phyloP scores from a whole-genome alignment of 2,329 filamentous ascomycete species.

The Fusarium torreyae region DNA sequence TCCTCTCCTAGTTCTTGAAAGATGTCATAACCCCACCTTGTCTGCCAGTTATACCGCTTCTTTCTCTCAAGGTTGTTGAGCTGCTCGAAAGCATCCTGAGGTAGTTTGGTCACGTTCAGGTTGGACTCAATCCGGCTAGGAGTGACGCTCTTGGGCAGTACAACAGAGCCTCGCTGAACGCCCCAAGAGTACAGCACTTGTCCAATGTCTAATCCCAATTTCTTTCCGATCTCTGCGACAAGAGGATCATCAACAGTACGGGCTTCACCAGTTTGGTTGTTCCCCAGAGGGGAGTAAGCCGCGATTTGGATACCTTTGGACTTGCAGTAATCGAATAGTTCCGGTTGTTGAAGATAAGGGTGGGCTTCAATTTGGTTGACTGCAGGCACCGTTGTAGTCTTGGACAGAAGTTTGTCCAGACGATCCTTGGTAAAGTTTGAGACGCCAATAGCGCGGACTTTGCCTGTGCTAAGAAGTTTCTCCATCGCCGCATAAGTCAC shows the following conservation, averaged over 20 bases:
- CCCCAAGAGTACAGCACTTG: slow-evolving; percentile 68
- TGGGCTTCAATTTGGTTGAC: slow-evolving; percentile 18
- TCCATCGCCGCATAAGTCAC: slow-evolving; percentile 61
- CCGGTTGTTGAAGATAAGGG: slow-evolving; percentile 11
- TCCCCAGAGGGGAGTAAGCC: slow-evolving; percentile 49
- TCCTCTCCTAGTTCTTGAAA: slow-evolving; percentile 29
- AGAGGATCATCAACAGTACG: slow-evolving; percentile 65
- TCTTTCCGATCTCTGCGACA: slow-evolving; percentile 65
- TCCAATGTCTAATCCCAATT: slow-evolving; percentile 63
- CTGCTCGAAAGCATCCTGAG: slow-evolving; percentile 6
- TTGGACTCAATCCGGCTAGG: slow-evolving; percentile 65
- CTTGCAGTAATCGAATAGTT: slow-evolving; percentile 13
- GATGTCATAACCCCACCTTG: slow-evolving; percentile 26
- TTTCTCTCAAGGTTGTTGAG: slow-evolving; percentile 26
- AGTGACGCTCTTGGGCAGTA: slow-evolving; percentile 70
- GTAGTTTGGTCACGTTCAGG: slow-evolving; percentile 50
- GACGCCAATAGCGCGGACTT: slow-evolving; percentile 71
- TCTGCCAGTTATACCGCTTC: slow-evolving; percentile 29
- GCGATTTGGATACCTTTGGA: background rate
- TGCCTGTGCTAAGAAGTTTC: slow-evolving; percentile 52
- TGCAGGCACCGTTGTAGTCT: background rate
- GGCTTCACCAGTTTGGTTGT: slow-evolving; percentile 62
- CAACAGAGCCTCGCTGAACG: slow-evolving; percentile 67
- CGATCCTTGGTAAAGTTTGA: slow-evolving; percentile 51
- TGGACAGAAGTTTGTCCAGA: slow-evolving; percentile 41